Percentiles rank a stretch among this genome's conserved stretches.
Evolutionary conservation across 495 filamentous ascomycete species (phyloP).

Genomic region (Daldinia vernicosa): DNA sequence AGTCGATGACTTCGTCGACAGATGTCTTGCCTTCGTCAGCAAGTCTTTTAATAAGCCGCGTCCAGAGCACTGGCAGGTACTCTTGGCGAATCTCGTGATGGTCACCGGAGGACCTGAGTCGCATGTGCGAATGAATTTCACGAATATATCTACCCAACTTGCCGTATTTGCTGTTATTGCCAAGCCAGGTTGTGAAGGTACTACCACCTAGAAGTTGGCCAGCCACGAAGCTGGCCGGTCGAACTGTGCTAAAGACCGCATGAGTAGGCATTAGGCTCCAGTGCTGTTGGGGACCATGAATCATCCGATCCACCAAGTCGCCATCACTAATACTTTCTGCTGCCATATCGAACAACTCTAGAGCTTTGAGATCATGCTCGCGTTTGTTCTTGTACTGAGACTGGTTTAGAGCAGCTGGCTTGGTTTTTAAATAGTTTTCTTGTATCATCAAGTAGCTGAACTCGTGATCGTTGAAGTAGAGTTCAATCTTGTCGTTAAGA

Average conservation of each 20-base stretch:
- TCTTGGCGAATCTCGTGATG: constrained; percentile 93
- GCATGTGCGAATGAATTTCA: constrained; percentile 97
- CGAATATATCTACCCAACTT: constrained; percentile 88
- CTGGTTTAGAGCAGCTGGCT: constrained; percentile 67
- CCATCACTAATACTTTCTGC: constrained; percentile 97
- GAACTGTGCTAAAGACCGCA: constrained; percentile 94
- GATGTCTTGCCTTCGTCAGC: constrained; percentile 77
- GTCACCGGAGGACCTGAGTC: constrained; percentile 89
- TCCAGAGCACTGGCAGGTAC: constrained; percentile 91
- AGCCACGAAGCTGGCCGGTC: constrained; percentile 87
- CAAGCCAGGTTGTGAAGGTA: constrained; percentile 87
- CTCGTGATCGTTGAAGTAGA: constrained; percentile 99
- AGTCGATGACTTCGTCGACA: constrained; percentile 75
- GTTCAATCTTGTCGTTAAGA: constrained; percentile 95
- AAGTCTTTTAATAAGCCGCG: constrained; percentile 75
- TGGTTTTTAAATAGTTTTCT: constrained; percentile 92
- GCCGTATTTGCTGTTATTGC: constrained; percentile 89
- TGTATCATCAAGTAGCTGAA: constrained; percentile 97
- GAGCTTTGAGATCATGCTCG: constrained; percentile 76
- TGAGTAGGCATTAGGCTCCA: constrained; percentile 98
- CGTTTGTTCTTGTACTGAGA: constrained; percentile 61
- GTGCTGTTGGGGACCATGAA: constrained; percentile 96
- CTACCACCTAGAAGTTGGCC: constrained; percentile 71
- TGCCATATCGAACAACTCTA: constrained; percentile 86
- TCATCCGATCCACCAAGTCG: constrained; percentile 96